Evolutionary conservation across 2,329 filamentous ascomycete genomes (phyloP), one percentile per base, ranked within the genome.

Genomic region (Pestalotiopsis sp.): DNA sequence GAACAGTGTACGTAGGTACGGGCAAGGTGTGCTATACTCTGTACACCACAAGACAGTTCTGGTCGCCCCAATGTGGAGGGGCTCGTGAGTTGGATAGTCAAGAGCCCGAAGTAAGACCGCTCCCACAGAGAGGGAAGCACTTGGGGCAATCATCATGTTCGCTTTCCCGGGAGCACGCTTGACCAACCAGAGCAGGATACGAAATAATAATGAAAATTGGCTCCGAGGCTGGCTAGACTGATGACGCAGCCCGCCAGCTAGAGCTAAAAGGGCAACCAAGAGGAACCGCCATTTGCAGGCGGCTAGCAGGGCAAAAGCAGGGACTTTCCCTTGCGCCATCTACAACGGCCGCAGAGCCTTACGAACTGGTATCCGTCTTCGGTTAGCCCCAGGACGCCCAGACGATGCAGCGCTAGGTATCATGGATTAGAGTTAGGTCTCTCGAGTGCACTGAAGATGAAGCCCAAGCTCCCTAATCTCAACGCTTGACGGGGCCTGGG

Each of bases 191-290:
- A 52, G 17, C 17, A 14, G 14, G 31, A 41, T 39, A 62, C 59
- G 59, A 62, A 62, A 20, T 20, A 38, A 36, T 52, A 52, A 52
- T 52, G 45, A 52, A 62, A 39, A 62, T 62, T 62, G 12, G 20
- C 39, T 36, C 36, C 61, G 39, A 64, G 39, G 61, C 41, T 45
- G 61, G 59, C 59, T 56, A 65, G 39, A 36, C 64, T 58, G 64
- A 66, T 66, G 64, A 66, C 64, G 64, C 64, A 66, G 64, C 64
- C 7, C 25, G 13, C 20, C 25, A 25, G 49, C 64, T 57, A 66
- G 39, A 38, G 25, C 31, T 14, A 38, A 23, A 56, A n/a, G 23
- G 23, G 64, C 27, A 56, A 39, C 14, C 52, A 25, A 66, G 31
- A 23, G 11, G 12, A 38, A 64, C 61, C 14, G 20, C 36, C 25